phyloP scores from a whole-genome alignment of 495 filamentous ascomycete species.

The Penicillium malachiteum region DNA sequence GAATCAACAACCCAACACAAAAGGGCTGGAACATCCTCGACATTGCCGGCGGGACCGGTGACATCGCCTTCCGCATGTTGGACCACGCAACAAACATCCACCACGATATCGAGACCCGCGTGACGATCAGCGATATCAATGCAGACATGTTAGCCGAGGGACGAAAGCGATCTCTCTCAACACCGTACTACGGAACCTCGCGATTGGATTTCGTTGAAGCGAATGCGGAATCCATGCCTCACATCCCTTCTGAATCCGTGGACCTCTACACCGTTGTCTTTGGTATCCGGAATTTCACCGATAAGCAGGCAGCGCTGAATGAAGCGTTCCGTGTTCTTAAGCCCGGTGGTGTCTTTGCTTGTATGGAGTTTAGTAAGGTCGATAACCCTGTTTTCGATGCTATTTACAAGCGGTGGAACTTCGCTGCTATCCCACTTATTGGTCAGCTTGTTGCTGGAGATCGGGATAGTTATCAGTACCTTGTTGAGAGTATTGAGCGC shows the following conservation, averaged over 20 bases:
- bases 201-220: conserved; percentile 80
- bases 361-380: conserved; percentile 91
- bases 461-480: conserved; percentile 94
- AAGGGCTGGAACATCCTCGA: conserved; percentile 82
- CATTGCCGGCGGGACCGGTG: conserved; percentile 94
- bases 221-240: conserved; percentile 78
- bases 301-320: conserved; percentile 73
- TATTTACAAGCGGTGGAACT: conserved; percentile 96
- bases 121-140: conserved; percentile 95
- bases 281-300: conserved; percentile 93
- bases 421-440: conserved; percentile 89
- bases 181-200: conserved; percentile 54
- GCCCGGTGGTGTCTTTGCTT: conserved; percentile 94
- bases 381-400: conserved; percentile 69
- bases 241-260: conserved; percentile 61
- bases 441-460: conserved; percentile 94
- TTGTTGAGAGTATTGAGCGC: conserved; percentile 95
- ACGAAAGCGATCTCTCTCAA: conserved; percentile 64
- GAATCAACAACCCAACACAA: conserved; percentile 18
- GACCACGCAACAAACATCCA: conserved; percentile 84
- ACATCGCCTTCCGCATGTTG: conserved; percentile 96
- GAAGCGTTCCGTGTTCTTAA: conserved; percentile 87
- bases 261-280: conserved; percentile 98
- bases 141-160: conserved; percentile 89
- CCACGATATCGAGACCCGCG: conserved; percentile 69